These are phyloP conservation scores for Lepidopterella palustris DNA, from an alignment of 495 filamentous ascomycete genomes.

Conservation along the genomic window DNA sequence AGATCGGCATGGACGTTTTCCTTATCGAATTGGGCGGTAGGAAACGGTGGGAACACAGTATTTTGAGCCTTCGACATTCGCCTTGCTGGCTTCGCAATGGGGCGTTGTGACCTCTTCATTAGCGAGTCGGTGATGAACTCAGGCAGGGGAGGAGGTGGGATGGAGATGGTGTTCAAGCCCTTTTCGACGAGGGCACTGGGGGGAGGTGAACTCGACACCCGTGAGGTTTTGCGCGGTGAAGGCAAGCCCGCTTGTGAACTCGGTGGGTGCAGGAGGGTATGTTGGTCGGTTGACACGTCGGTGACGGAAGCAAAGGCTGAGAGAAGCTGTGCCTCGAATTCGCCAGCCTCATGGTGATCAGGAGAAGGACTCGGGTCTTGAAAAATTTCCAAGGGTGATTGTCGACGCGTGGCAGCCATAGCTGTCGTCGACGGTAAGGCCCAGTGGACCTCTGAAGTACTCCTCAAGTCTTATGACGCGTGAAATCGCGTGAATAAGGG, in stretches of 20 bases:
- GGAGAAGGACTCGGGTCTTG: constrained; percentile 49
- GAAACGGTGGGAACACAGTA: constrained; percentile 58
- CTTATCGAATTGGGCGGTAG: constrained; percentile 52
- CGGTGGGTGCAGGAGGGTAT: constrained; percentile 33
- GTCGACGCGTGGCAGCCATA: constrained; percentile 62
- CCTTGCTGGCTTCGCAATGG: constrained; percentile 28
- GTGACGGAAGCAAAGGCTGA: constrained; percentile 42
- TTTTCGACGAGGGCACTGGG: constrained; percentile 34
- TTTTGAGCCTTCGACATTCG: constrained; percentile 47
- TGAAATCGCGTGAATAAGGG: constrained; percentile 27
- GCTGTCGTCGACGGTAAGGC: constrained; percentile 14
- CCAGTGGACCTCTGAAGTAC: constrained; percentile 8
- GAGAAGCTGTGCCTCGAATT: constrained; percentile 48
- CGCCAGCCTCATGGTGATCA: constrained; percentile 35
- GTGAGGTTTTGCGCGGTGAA: constrained; percentile 30
- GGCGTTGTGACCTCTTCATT: constrained; percentile 53
- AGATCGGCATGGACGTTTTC: constrained; percentile 56
- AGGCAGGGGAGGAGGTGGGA: constrained; percentile 61
- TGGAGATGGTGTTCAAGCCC: constrained; percentile 54
- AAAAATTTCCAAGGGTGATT: constrained; percentile 56
- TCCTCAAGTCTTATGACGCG: constrained; percentile 25
- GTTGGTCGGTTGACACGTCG: constrained; percentile 43
- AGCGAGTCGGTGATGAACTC: constrained; percentile 77
- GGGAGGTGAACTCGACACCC: constrained; percentile 38
- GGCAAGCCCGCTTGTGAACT: constrained; percentile 7